These are phyloP conservation scores for Tarenaya hassleriana DNA, from an alignment of 345 rosid genomes.

Conservation along the genomic window DNA sequence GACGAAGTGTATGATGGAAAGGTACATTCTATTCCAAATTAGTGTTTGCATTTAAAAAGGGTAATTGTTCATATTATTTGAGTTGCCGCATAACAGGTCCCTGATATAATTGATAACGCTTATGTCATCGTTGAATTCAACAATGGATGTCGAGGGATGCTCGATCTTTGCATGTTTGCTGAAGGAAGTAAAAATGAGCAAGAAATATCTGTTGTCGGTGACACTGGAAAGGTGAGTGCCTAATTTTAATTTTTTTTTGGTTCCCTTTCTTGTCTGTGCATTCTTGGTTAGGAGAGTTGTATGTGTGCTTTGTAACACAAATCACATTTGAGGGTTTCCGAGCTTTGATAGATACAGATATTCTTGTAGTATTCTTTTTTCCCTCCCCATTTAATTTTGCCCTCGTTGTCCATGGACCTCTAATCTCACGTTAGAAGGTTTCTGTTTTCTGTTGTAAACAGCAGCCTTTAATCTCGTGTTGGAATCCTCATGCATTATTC, in stretches of 20 bases:
- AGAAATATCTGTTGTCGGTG: conserved; percentile 78
- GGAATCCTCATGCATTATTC: neutral
- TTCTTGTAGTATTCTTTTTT: too few relatives aligned
- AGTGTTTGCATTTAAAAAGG: neutral
- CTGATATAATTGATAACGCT: conserved; percentile 87
- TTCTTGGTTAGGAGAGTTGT: neutral
- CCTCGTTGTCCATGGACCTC: too few relatives aligned
- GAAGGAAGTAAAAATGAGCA: conserved; percentile 97
- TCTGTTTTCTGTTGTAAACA: too few relatives aligned
- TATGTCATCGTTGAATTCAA: conserved; percentile 83
- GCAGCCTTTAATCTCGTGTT: too few relatives aligned
- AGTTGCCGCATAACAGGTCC: conserved; percentile 42
- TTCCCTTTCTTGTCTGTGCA: neutral
- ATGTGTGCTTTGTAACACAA: too few relatives aligned
- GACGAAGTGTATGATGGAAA: conserved; percentile 86
- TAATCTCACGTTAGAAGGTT: too few relatives aligned
- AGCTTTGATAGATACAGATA: neutral
- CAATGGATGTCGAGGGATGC: conserved; percentile 86
- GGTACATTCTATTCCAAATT: conserved; percentile 32
- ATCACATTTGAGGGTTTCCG: too few relatives aligned
- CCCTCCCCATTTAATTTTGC: too few relatives aligned
- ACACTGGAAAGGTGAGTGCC: conserved; percentile 57
- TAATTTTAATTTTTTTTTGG: neutral
- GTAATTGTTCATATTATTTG: neutral
- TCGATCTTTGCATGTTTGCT: conserved; percentile 97